Base-by-base conservation (phyloP, 2,329 filamentous ascomycete genomes). In the Pseudogymnoascus sp. region DNA sequence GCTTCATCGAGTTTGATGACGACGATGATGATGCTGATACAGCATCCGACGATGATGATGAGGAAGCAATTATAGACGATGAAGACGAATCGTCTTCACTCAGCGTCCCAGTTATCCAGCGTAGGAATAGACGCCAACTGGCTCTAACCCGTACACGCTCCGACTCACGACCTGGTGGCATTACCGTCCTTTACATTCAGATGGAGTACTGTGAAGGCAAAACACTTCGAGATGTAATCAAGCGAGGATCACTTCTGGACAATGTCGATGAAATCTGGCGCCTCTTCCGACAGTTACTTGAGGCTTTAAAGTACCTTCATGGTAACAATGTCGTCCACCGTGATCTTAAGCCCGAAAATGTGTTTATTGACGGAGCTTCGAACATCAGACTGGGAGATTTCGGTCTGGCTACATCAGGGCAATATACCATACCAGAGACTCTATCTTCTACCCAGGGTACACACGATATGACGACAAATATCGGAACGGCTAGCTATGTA, bases 311-410 rank as follows among this genome's bases (percentile, higher is more conserved):
- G 12, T 91, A 97, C 71, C 94, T 99, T 43, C 94, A 99, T 72
- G 83, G 87, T 9, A 82, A 93, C 62, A 91, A 90, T 58, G 96
- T 99, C 66, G 94, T 97, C 12, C 94, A 99, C 72, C 88, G 94
- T 7, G 94, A 99, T 72, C 79, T 99, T 28, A 99, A 99, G 71
- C 94, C 94, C 0, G 94, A 97, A 71, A 99, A 99, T 66, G 87
- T 99, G 30, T 99, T 99, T 75, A 95, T 99, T 66, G 93, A 97
- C 69, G 85, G 88, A 6, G 82, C 87, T 2, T 58, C 57, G 35
- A 94, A 95, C 67, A 91, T 96, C 37, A 94, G 95, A 66, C 97
- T 99, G 67, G 94, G 94, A 43, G 94, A 99, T 70, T 97, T 99
- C 73, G 94, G 94, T 4, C 79, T 99, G 36, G 94, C 94, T 15